Evolutionary conservation across 2,329 filamentous ascomycete species (phyloP), one percentile per base, ranked within the genome.

Genomic region (Parafenestella ontariensis): DNA sequence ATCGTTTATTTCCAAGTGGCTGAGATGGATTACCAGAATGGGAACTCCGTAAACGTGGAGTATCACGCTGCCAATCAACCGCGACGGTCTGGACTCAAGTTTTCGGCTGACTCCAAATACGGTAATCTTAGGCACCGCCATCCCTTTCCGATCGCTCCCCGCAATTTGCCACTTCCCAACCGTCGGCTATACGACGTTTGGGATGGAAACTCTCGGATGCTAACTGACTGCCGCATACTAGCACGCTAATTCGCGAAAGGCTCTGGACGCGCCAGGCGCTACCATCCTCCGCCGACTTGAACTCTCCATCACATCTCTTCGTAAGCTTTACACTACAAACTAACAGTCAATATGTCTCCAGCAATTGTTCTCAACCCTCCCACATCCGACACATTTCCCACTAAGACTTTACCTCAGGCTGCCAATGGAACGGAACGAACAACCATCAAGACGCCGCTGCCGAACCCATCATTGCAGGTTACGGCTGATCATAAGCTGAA

Each of bases 401-500:
- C 55, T 58, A 49, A 63, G 23, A 20, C 20, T 39, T 36, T 21
- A 37, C 37, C 40, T 28, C 52, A 63, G 50, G 55, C 45, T 15
- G 36, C 51, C 1, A 67, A 66, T 23, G 49, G 55, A 9, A 47
- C 41, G 34, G 47, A 40, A 41, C 53, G 24, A 26, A 49, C 34
- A n/a, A 63, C 51, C 2, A 49, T 72, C 20, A 59, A 61, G 8
- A 63, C 66, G n/a, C 65, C 65, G 36, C 57, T 71, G 7, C 65
- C 69, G 41, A 87, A 87, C 62, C 84, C 83, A 5, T 84, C 83
- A 2, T 74, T 87, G 11, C 80, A 85, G 55, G 83, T 87, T 15
- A 88, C 85, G 0, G 83, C 81, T 41, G 84, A 88, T 64, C 85
- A 87, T 64, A 77, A 78, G 5, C 66, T 88, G 49, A 86, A 87